phyloP scores from a whole-genome alignment of 2,329 filamentous ascomycete species.

The Xylaria multiplex region DNA sequence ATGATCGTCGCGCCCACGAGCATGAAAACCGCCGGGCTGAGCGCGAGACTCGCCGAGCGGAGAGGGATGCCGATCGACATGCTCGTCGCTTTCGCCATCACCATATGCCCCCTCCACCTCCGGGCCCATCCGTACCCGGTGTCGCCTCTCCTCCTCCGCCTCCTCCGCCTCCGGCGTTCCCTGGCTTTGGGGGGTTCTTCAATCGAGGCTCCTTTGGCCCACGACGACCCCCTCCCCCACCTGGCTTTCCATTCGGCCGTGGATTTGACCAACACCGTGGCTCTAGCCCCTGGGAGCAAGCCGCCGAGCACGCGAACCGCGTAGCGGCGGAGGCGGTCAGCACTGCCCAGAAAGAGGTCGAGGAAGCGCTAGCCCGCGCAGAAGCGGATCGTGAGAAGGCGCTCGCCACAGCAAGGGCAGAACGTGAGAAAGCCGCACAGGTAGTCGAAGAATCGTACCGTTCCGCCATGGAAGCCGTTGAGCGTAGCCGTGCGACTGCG shows the following conservation, averaged over 20 bases:
- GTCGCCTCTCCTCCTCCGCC: neutral
- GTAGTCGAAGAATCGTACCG: slow-evolving; percentile 3
- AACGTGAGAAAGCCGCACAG: slow-evolving; percentile 1
- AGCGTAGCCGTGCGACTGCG: neutral
- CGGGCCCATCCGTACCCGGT: neutral
- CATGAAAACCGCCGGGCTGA: slow-evolving; percentile 19
- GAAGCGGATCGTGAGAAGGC: slow-evolving; percentile 2
- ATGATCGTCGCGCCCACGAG: slow-evolving; percentile 17
- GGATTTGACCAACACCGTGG: slow-evolving; percentile 4
- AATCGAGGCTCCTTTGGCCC: slow-evolving; percentile 16
- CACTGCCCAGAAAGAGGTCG: neutral
- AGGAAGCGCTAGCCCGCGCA: neutral
- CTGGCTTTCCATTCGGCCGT: slow-evolving; percentile 6
- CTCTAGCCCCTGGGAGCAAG: neutral
- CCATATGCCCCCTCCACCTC: neutral
- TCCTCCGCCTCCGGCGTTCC: neutral
- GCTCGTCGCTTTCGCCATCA: slow-evolving; percentile 18
- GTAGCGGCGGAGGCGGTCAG: slow-evolving; percentile 7
- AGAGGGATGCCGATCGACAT: slow-evolving; percentile 27
- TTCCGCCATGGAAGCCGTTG: neutral
- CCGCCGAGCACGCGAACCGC: slow-evolving; percentile 13
- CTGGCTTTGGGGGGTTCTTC: slow-evolving; percentile 6
- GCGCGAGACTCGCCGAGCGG: slow-evolving; percentile 19
- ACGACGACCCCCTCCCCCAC: neutral
- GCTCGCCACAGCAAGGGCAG: neutral